These are phyloP conservation scores for Spathaspora sp. DNA, from an alignment of 805 yeast species.

Conservation along the genomic window DNA sequence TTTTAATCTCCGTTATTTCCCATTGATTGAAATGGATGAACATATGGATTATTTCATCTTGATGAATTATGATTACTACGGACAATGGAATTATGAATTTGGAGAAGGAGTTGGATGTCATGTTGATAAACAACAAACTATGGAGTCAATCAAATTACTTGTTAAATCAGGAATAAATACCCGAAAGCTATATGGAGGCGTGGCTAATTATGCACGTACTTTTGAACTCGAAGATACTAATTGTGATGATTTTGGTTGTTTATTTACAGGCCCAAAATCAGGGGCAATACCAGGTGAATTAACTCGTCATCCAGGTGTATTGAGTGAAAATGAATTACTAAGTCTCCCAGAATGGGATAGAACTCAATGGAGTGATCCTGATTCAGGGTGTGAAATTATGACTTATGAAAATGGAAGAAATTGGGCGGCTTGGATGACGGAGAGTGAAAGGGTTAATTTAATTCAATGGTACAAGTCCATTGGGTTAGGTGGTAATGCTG, in stretches of 20 bases:
- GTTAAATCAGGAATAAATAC: slow-evolving; percentile 16
- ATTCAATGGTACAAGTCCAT: slow-evolving; percentile 9
- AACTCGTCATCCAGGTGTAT: slow-evolving; percentile 11
- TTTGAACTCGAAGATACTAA: slow-evolving; percentile 7
- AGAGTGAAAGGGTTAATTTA: slow-evolving; percentile 7
- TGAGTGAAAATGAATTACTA: slow-evolving; percentile 13
- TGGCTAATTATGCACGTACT: slow-evolving; percentile 18
- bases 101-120: slow-evolving; percentile 12
- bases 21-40: slow-evolving; percentile 12
- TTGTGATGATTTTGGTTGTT: slow-evolving; percentile 13
- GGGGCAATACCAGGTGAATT: slow-evolving; percentile 9
- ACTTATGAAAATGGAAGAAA: slow-evolving; percentile 9
- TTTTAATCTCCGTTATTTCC: slow-evolving; percentile 13
- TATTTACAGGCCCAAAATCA: slow-evolving; percentile 10
- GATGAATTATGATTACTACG: slow-evolving; percentile 16
- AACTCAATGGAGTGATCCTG: slow-evolving; percentile 10
- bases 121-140: slow-evolving; percentile 8
- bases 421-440: slow-evolving; percentile 16
- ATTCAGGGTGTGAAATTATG: slow-evolving; percentile 15
- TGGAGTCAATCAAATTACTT: slow-evolving; percentile 10
- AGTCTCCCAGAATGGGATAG: slow-evolving; percentile 8
- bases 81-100: slow-evolving; percentile 10
- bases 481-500: slow-evolving; percentile 15
- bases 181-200: slow-evolving; percentile 16
- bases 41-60: slow-evolving; percentile 14